Percentiles rank a stretch among this genome's conserved stretches.
phyloP scores from a whole-genome alignment of 495 filamentous ascomycete genomes.

The Aspergillus sparsus region DNA sequence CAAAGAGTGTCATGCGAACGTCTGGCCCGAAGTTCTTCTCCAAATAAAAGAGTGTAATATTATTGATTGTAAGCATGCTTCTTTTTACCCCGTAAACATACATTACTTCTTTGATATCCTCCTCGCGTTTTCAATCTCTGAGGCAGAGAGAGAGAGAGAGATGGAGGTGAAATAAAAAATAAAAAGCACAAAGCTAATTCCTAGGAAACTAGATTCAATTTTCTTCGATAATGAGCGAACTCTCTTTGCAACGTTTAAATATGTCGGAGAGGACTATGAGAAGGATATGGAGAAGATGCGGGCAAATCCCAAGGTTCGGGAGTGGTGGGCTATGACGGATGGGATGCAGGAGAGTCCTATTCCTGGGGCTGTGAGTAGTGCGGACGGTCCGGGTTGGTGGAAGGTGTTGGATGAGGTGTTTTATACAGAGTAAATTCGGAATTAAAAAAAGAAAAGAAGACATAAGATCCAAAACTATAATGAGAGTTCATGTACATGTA shows the following conservation, averaged over 20 bases:
- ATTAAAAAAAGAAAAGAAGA: background rate
- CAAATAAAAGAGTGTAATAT: slow-evolving; percentile 75
- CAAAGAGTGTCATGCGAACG: slow-evolving; percentile 68
- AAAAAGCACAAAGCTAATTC: background rate
- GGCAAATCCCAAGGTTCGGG: slow-evolving; percentile 65
- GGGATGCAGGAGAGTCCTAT: slow-evolving; percentile 65
- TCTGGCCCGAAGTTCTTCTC: slow-evolving; percentile 73
- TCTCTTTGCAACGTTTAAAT: slow-evolving; percentile 74
- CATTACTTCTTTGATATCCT: background rate
- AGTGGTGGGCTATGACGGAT: slow-evolving; percentile 82
- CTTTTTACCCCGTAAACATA: background rate
- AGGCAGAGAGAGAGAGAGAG: too few species aligned
- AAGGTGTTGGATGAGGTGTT: slow-evolving; percentile 72
- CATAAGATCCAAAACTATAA: too few species aligned
- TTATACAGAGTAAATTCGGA: slow-evolving; percentile 48
- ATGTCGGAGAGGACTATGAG: slow-evolving; percentile 66
- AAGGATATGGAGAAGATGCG: slow-evolving; percentile 73
- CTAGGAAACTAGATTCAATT: slow-evolving; percentile 57
- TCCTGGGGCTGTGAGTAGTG: slow-evolving; percentile 61
- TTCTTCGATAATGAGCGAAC: slow-evolving; percentile 64
- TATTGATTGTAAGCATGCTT: slow-evolving; percentile 55
- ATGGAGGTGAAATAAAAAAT: background rate
- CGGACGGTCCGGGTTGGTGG: slow-evolving; percentile 71
- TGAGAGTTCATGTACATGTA: background rate
- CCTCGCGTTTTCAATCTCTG: background rate